Base-by-base conservation (phyloP, 2,329 filamentous ascomycete species). In the Pseudocercospora cruenta region DNA sequence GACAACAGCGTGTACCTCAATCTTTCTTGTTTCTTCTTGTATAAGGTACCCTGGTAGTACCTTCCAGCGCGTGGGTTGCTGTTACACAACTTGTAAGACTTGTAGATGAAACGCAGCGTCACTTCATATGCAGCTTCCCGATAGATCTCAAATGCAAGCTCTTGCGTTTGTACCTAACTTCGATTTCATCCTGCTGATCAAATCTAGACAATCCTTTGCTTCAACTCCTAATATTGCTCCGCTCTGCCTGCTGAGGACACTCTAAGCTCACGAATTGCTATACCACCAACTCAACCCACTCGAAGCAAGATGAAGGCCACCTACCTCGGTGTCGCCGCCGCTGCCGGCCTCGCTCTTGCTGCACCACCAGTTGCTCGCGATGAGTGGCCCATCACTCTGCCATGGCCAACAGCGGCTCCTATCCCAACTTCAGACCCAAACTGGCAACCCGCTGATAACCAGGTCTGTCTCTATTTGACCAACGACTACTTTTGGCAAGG, bases 391-490 rank as follows among this genome's bases (percentile, higher is more conserved):
- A 49, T 51, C 24, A 26, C 58, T 14, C 21, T 51, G 8, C 58
- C 58, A 28, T 59, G 51, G 39, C 26, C 28, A 5, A 36, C 49
- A 6, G 59, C 19, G 12, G 62, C 55, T 49, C 36, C 54, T 7
- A 47, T 59, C 24, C 54, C 62, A 24, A 36, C 62, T 19, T 16
- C 39, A 7, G 31, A 31, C 24, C 26, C 54, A 24, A 12, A 36
- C 19, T 62, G 59, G 58, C 33, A 64, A 31, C 65, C 61, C 1
- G 57, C 31, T 43, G 16, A 21, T 33, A 26, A 68, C 36, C 54
- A 66, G 22, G 60, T 60, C 22, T 68, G 67, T 43, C 19, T 66
- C 9, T 59, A 64, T 28, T 3, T 68, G n/a, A 66, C 64, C 39
- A 66, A 55, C 55, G 63, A 47, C 58, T 59, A 58, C 45, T 14